Evolutionary conservation across 1,284 basidiomycete species (phyloP).

Genomic region (Ustilago curta): DNA sequence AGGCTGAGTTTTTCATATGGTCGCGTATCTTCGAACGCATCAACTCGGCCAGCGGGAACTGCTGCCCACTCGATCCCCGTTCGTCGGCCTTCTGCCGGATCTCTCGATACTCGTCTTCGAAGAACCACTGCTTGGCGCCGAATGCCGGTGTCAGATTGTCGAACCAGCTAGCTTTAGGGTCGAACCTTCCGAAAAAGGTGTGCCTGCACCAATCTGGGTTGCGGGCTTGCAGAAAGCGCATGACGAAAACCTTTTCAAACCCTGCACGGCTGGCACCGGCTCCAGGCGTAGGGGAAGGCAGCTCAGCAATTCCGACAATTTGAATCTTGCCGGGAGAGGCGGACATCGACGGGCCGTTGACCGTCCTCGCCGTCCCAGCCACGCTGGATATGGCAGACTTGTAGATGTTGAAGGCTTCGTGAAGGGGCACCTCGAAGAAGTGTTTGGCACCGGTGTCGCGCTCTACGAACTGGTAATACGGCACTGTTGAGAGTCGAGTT

Average conservation of each 20-base stretch:
- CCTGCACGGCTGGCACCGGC: not conserved
- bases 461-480: slow-evolving; percentile 12
- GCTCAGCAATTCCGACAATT: slow-evolving; percentile 2
- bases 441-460: slow-evolving; percentile 7
- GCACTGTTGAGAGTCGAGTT: not conserved
- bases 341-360: slow-evolving; percentile 9
- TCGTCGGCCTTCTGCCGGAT: not conserved
- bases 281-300: slow-evolving; percentile 6
- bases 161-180: slow-evolving; percentile 7
- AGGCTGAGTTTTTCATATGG: not conserved
- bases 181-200: slow-evolving; percentile 11
- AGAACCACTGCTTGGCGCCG: slow-evolving; percentile 7
- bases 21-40: slow-evolving; percentile 1
- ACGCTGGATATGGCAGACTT: slow-evolving; percentile 9
- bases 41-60: slow-evolving; percentile 1
- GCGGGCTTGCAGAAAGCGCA: slow-evolving; percentile 8
- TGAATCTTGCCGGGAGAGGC: slow-evolving; percentile 14
- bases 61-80: slow-evolving; percentile 9
- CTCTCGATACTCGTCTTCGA: slow-evolving; percentile 7
- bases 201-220: slow-evolving; percentile 7
- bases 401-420: slow-evolving; percentile 9
- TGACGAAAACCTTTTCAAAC: slow-evolving; percentile 9
- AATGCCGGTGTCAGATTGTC: slow-evolving; percentile 5
- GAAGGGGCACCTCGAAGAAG: slow-evolving; percentile 11
- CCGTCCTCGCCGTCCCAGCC: slow-evolving; percentile 8